Evolutionary conservation across 257 asterid species (phyloP).

Genomic region (Plantago elongata): DNA sequence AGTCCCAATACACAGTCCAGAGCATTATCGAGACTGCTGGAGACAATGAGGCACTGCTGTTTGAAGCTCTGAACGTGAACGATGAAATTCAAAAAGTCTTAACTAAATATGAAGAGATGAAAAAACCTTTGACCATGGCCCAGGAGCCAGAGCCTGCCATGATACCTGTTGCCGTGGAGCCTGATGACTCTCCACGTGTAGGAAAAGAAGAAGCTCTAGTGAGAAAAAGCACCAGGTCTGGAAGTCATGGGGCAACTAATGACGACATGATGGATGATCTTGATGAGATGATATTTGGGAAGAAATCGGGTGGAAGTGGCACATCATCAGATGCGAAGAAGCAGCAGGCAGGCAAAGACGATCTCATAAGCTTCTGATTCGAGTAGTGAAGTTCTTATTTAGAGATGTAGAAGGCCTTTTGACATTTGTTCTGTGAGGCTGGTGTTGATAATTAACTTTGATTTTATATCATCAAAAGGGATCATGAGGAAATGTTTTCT

Average conservation of each 20-base stretch:
- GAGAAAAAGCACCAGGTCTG: constrained; percentile 46
- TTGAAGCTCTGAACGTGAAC: constrained; percentile 88
- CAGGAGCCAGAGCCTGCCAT: constrained; percentile 82
- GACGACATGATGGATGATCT: constrained; percentile 95
- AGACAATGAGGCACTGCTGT: constrained; percentile 85
- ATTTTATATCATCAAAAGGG: too few relatives aligned
- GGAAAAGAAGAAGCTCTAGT: constrained; percentile 59
- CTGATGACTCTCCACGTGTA: constrained; percentile 61
- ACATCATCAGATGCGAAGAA: constrained; percentile 63
- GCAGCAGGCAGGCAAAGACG: constrained; percentile 73
- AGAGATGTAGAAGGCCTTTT: not conserved
- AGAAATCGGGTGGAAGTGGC: constrained; percentile 55
- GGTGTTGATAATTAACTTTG: too few relatives aligned
- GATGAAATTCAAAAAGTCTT: constrained; percentile 87
- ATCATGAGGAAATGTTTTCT: too few relatives aligned
- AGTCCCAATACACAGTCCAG: constrained; percentile 75
- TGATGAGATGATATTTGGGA: constrained; percentile 97
- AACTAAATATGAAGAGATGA: constrained; percentile 74
- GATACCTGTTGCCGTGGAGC: constrained; percentile 88
- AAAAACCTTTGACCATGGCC: constrained; percentile 46
- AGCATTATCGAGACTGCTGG: constrained; percentile 78
- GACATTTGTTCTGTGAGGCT: too few relatives aligned
- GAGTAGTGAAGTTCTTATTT: not conserved
- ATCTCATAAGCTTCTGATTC: constrained; percentile 63
- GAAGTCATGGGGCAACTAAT: constrained; percentile 48